Evolutionary conservation across 1,284 basidiomycete species (phyloP), one percentile per base, ranked within the genome.

Genomic region (Irpex sp.): DNA sequence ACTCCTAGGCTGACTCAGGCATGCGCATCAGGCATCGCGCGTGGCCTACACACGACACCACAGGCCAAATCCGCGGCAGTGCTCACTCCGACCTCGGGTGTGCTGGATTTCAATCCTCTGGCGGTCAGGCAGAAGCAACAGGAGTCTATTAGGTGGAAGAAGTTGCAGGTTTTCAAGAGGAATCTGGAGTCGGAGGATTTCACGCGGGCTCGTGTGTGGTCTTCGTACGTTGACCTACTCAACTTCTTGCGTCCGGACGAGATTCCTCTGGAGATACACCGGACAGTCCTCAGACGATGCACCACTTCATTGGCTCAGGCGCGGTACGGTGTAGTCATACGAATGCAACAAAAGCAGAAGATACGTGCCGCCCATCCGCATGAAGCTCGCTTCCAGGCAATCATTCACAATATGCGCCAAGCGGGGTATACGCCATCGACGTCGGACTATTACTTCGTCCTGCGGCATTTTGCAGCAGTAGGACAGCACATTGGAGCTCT

Each of bases 361-460:
- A 64, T 76, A 26, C 68, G 70, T 13, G 67, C 69, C 4, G 77
- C 81, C 2, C 85, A 88, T 67, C 57, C 79, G 2, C 81, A 87
- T 68, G 91, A 92, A 75, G 72, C 76, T 21, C 85, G 90, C 44
- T 83, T 90, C 68, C 83, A 85, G 71, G 74, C 79, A 15, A 76
- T 92, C 70, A 84, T 92, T 64, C 80, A 79, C 59, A 90, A 90
- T 72, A 92, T 93, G 38, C 84, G 85, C 60, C 75, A 78, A 44
- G 71, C 80, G 15, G 85, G 85, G 6, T 71, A 70, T 51, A 74
- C 70, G 36, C 88, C 90, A 2, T 71, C 77, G 5, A 64, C 87
- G 59, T 82, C 85, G 2, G 91, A 93, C 72, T 93, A 89, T 72
- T 82, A 93, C 71, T 87, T 87, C 70, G 76, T 93, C 59, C 73